A percentile compares a stretch with the other conserved stretches of the same genome.
Evolutionary conservation across 1,284 basidiomycete species (phyloP).

Genomic region (Microbotryum scabiosae): DNA sequence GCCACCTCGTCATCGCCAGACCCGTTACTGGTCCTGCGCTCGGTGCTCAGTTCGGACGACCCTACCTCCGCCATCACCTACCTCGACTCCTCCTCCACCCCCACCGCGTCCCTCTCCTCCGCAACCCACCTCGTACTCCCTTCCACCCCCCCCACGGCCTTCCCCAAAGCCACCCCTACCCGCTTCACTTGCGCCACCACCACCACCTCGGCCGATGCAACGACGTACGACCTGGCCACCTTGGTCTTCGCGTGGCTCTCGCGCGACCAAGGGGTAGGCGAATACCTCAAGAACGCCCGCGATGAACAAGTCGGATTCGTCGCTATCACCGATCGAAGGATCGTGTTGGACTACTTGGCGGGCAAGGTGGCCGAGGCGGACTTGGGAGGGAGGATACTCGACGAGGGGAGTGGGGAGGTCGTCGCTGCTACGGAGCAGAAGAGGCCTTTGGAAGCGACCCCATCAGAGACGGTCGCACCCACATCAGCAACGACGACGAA

Average conservation of each 20-base stretch:
- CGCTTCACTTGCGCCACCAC: conserved; percentile 48
- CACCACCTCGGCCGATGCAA: conserved; percentile 43
- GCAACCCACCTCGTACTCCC: conserved; percentile 22
- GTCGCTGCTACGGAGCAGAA: conserved; percentile 1
- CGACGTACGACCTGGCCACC: conserved; percentile 67
- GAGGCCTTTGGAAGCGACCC: conserved; percentile 34
- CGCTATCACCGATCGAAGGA: conserved; percentile 73
- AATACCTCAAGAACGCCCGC: conserved; percentile 76
- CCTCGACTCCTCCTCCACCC: no score
- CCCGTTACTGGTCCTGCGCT: no score
- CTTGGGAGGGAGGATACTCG: no score
- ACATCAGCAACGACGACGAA: no score
- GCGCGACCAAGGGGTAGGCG: conserved; percentile 60
- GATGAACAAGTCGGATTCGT: conserved; percentile 66
- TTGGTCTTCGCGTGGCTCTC: conserved; percentile 71
- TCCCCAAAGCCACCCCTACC: conserved; percentile 64
- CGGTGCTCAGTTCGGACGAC: no score
- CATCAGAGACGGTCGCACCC: no score
- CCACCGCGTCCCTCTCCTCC: not conserved
- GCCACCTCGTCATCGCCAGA: no score
- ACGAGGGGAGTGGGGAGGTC: conserved; percentile 36
- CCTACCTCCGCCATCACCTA: no score
- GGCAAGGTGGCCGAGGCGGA: conserved; percentile 44
- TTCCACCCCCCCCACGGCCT: conserved; percentile 11
- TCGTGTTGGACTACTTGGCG: conserved; percentile 71